Evolutionary conservation across 2,329 filamentous ascomycete genomes (phyloP).

Genomic region (Diplodia corticola): DNA sequence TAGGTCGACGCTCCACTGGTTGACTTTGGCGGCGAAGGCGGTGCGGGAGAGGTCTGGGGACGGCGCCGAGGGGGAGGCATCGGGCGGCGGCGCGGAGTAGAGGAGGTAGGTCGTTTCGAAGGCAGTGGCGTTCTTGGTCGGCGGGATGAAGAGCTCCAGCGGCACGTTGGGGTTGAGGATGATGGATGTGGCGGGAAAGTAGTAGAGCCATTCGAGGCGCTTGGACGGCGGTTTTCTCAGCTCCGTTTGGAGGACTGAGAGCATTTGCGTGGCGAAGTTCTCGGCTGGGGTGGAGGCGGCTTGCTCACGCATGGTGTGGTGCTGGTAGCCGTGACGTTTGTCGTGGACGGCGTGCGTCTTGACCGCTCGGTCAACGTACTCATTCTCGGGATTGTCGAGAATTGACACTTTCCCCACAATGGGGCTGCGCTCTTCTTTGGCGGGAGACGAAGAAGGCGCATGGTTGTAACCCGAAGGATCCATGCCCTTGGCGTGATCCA

Average conservation of each 20-base stretch:
- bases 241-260: neutral
- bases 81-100: neutral
- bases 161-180: slow-evolving; percentile 11
- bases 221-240: neutral
- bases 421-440: neutral
- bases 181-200: neutral
- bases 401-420: slow-evolving; percentile 23
- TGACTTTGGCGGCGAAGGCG: slow-evolving; percentile 1
- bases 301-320: slow-evolving; percentile 32
- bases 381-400: slow-evolving; percentile 15
- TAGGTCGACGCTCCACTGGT: slow-evolving; percentile 13
- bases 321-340: slow-evolving; percentile 37
- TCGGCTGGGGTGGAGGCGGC: neutral
- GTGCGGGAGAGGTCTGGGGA: neutral
- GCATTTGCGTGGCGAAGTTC: neutral
- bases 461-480: neutral
- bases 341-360: slow-evolving; percentile 38
- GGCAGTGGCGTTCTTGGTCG: neutral
- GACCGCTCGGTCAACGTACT: slow-evolving; percentile 39
- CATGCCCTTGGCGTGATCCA: neutral
- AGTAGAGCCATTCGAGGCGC: slow-evolving; percentile 10
- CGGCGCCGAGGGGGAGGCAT: neutral
- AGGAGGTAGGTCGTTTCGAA: neutral
- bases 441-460: neutral
- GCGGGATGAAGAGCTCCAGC: slow-evolving; percentile 9